A percentile compares a stretch with the other conserved stretches of the same genome.
phyloP scores from a whole-genome alignment of 805 yeast genomes.

The Cyberlindnera americana region DNA sequence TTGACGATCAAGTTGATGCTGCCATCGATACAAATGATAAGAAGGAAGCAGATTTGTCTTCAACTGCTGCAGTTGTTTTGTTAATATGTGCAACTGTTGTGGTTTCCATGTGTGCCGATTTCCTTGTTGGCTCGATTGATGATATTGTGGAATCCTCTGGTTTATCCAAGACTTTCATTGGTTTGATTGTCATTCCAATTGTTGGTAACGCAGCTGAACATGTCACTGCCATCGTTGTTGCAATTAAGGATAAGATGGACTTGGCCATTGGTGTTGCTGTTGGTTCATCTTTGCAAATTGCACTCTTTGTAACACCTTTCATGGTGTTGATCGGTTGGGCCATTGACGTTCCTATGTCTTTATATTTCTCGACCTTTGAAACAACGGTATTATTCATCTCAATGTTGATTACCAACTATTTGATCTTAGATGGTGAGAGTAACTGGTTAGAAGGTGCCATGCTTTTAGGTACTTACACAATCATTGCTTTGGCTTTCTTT shows the following conservation, averaged over 20 bases:
- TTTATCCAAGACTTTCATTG: slow-evolving; percentile 90
- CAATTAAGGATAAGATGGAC: slow-evolving; percentile 95
- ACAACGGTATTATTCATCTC: slow-evolving; percentile 88
- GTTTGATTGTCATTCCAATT: slow-evolving; percentile 88
- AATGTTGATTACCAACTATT: slow-evolving; percentile 81
- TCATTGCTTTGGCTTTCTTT: slow-evolving; percentile 86
- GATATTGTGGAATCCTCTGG: slow-evolving; percentile 81
- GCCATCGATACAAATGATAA: slow-evolving; percentile 22
- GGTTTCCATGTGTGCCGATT: slow-evolving; percentile 91
- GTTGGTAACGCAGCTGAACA: slow-evolving; percentile 99
- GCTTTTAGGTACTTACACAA: slow-evolving; percentile 80
- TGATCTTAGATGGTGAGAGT: slow-evolving; percentile 89
- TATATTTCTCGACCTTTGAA: slow-evolving; percentile 89
- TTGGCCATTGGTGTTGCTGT: slow-evolving; percentile 95
- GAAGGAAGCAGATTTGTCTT: slow-evolving; percentile 39
- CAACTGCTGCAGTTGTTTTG: slow-evolving; percentile 48
- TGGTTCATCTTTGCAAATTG: slow-evolving; percentile 93
- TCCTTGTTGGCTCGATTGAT: slow-evolving; percentile 90
- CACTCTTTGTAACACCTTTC: slow-evolving; percentile 92
- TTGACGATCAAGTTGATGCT: slow-evolving; percentile 38
- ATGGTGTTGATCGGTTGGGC: slow-evolving; percentile 94
- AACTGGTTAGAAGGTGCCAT: slow-evolving; percentile 97
- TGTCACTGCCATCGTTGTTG: slow-evolving; percentile 93
- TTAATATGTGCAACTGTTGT: slow-evolving; percentile 66
- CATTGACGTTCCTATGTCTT: slow-evolving; percentile 86